Base-by-base conservation (phyloP, 1,284 basidiomycete genomes). In the Amylostereum chailletii region DNA sequence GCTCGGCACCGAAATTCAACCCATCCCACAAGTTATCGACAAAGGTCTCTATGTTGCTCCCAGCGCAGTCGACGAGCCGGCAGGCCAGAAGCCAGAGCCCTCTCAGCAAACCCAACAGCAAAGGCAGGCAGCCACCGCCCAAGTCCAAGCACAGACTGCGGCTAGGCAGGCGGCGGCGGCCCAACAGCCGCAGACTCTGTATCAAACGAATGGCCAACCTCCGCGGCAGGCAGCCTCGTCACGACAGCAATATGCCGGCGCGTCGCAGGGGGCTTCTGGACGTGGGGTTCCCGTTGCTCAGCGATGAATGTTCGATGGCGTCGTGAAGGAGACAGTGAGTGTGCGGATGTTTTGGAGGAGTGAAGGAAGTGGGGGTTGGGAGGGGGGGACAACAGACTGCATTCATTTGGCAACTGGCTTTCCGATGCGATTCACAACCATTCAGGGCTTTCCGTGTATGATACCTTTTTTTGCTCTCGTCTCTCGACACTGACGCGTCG, bases 1-100 rank as follows among this genome's bases (percentile, higher is more conserved):
- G 69, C 80, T 99, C 37, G 96, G 95, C 11, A 98, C 94, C 38
- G 95, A 99, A 72, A 98, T 99, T 62, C 87, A 91, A 62, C 90
- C 95, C 19, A 98, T 99, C 62, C 95, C 95, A 3, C 83, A 88
- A 60, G 77, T 70, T 45, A 96, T 98, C 60, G 94, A 97, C 67
- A 90, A 89, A 61, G 84, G 87, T n/a, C 71, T 98, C 48, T 98
- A 98, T 65, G 92, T 95, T 47, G 85, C 90, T 26, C 86, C 86
- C 1, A 66, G 71, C 41, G 66, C 71, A 2, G 55, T 62, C 3
- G 77, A 82, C 50, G 82, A 85, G 52, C 67, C 68, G 2, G 36
- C 46, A 9, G 50, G 27, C 55, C 65, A 38, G 59, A 70, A 71
- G 56, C 58, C 66, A 11, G 67, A 65, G 48, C 65, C 52, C 46